These are phyloP conservation scores for Yamadazyma epiphylla DNA, from an alignment of 1,139 yeast species.

Conservation along the genomic window DNA sequence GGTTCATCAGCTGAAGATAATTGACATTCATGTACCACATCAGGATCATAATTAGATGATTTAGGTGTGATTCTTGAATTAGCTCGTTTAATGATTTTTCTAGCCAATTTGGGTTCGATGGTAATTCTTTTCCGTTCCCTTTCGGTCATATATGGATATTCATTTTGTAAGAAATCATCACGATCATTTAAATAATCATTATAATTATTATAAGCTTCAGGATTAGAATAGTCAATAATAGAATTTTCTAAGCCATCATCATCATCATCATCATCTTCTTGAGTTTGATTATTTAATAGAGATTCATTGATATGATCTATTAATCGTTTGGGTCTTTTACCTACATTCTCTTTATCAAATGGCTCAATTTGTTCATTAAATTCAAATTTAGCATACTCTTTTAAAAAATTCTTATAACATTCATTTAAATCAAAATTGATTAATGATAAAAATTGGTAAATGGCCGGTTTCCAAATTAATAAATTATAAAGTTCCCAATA, in stretches of 20 bases:
- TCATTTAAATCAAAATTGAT: conserved; percentile 40
- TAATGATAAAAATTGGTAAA: conserved; percentile 36
- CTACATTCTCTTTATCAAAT: conserved; percentile 11
- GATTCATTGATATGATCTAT: conserved; percentile 1
- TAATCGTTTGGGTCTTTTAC: conserved; percentile 4
- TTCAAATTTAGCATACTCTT: conserved; percentile 30
- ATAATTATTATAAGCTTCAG: background rate
- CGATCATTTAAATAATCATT: conserved; percentile 14
- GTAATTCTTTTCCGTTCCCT: conserved; percentile 22
- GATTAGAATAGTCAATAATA: background rate
- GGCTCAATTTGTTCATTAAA: conserved; percentile 10
- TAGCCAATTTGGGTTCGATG: conserved; percentile 26
- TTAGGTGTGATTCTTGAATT: conserved; percentile 25
- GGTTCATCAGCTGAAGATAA: conserved; percentile 46
- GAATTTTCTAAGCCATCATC: background rate
- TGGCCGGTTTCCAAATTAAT: conserved; percentile 41
- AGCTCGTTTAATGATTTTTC: conserved; percentile 21
- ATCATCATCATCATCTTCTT: background rate
- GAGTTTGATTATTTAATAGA: background rate
- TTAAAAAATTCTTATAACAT: conserved; percentile 34
- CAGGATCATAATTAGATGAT: conserved; percentile 48
- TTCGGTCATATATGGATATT: conserved; percentile 18
- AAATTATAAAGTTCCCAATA: conserved; percentile 47
- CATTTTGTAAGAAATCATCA: conserved; percentile 24
- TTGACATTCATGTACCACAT: conserved; percentile 48